Percentiles rank a stretch among this genome's conserved stretches.
phyloP scores from a whole-genome alignment of 73 alveolate species.

The Paramecium sexaurelia region DNA sequence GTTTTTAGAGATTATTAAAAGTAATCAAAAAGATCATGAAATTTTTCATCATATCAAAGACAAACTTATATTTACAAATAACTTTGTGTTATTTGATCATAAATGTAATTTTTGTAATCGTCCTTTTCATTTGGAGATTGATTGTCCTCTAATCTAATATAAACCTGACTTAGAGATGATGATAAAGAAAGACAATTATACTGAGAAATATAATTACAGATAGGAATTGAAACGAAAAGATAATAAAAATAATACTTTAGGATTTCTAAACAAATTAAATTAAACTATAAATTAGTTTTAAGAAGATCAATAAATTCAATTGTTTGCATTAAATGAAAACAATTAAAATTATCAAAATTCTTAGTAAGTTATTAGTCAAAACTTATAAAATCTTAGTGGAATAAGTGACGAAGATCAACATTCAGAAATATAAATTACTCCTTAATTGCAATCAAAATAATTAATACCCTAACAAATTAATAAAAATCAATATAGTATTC shows the following conservation, averaged over 20 bases:
- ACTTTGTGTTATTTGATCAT: neutral
- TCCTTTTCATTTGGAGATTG: neutral
- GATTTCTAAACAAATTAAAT: neutral
- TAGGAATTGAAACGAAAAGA: neutral
- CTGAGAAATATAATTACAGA: neutral
- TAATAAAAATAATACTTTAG: neutral
- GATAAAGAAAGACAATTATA: neutral
- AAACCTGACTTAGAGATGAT: neutral
- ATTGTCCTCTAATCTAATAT: conserved; percentile 5
- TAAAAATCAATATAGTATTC: neutral
- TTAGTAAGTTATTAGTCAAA: neutral
- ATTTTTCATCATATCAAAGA: conserved; percentile 30
- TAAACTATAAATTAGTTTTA: neutral
- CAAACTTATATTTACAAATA: neutral
- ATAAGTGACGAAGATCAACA: neutral
- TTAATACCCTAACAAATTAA: neutral
- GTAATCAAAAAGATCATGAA: conserved; percentile 43
- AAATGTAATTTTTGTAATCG: conserved; percentile 34
- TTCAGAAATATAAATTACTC: neutral
- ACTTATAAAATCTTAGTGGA: neutral
- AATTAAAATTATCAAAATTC: neutral
- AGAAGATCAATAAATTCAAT: neutral
- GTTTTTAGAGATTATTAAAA: neutral
- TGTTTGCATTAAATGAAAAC: neutral
- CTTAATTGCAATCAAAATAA: neutral